Percentiles rank a stretch among this genome's conserved stretches.
These are phyloP conservation scores for Trametes sp. DNA, from an alignment of 1,284 basidiomycete genomes.

Conservation along the genomic window DNA sequence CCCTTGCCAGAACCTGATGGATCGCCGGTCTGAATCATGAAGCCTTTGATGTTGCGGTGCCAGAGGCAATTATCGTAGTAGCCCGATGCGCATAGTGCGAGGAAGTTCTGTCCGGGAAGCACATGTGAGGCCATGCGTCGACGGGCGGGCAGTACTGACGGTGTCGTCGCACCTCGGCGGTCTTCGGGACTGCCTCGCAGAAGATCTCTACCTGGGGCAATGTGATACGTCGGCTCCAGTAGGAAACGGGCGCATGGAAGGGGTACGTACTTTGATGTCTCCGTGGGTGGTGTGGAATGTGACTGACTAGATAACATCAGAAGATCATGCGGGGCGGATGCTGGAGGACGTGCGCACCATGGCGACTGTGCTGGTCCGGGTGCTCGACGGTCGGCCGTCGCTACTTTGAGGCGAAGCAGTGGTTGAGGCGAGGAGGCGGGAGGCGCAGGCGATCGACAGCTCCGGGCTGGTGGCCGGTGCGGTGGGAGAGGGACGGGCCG, in stretches of 20 bases:
- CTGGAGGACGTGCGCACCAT: constrained; percentile 29
- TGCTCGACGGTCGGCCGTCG: background rate
- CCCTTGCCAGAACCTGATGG: constrained; percentile 84
- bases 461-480: constrained; percentile 8
- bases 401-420: background rate
- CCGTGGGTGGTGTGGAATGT: constrained; percentile 94
- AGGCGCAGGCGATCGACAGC: constrained; percentile 17
- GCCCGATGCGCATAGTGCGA: constrained; percentile 91
- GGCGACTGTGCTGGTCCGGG: background rate
- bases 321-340: constrained; percentile 7
- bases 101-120: constrained; percentile 77
- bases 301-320: constrained; percentile 72
- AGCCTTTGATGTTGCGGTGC: constrained; percentile 94
- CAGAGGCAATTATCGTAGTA: constrained; percentile 90
- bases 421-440: constrained; percentile 14
- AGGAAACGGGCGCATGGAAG: constrained; percentile 4
- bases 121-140: constrained; percentile 10
- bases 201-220: constrained; percentile 88
- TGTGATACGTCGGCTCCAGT: constrained; percentile 6
- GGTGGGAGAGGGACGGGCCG: constrained; percentile 8
- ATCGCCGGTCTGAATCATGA: constrained; percentile 95
- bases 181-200: constrained; percentile 94
- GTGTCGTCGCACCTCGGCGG: constrained; percentile 78
- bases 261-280: constrained; percentile 83
- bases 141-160: constrained; percentile 1